Evolutionary conservation across 108 stramenopile species (phyloP).

Genomic region (Fragilariopsis cylindrus): DNA sequence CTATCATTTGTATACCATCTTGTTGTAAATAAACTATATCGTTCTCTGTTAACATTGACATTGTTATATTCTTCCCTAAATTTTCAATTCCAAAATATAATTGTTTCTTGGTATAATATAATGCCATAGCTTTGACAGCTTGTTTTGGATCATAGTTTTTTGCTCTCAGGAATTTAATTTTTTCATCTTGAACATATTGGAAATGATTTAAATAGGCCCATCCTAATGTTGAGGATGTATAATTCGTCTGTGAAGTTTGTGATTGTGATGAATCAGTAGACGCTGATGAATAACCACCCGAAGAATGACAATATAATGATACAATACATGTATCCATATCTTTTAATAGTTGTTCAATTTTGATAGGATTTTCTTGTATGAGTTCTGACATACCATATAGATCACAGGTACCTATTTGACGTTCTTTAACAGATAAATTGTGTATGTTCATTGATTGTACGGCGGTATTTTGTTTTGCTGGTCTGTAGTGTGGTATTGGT

Average conservation of each 20-base stretch:
- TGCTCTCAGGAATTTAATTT: conserved; percentile 34
- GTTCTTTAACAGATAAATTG: no score
- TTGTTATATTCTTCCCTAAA: conserved; percentile 18
- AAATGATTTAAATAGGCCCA: not conserved
- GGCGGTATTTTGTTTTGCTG: not conserved
- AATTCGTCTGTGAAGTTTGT: not conserved
- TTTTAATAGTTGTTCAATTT: no score
- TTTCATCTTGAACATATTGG: not conserved
- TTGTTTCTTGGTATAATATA: conserved; percentile 31
- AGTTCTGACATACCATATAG: no score
- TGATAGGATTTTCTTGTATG: no score
- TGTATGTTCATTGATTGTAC: no score
- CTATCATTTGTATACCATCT: not conserved
- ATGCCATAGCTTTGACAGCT: conserved; percentile 30
- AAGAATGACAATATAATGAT: no score
- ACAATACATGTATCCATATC: no score
- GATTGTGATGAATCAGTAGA: no score
- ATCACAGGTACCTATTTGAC: no score
- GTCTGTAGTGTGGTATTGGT: no score
- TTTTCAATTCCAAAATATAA: conserved; percentile 37
- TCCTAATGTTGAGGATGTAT: not conserved
- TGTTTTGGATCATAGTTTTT: conserved; percentile 23
- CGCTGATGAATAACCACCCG: no score
- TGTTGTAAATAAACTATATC: not conserved
- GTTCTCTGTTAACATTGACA: conserved; percentile 11